A percentile compares a stretch with the other conserved stretches of the same genome.
Evolutionary conservation across 2,329 filamentous ascomycete species (phyloP).

Genomic region (Davidsoniella neocaledoniae): DNA sequence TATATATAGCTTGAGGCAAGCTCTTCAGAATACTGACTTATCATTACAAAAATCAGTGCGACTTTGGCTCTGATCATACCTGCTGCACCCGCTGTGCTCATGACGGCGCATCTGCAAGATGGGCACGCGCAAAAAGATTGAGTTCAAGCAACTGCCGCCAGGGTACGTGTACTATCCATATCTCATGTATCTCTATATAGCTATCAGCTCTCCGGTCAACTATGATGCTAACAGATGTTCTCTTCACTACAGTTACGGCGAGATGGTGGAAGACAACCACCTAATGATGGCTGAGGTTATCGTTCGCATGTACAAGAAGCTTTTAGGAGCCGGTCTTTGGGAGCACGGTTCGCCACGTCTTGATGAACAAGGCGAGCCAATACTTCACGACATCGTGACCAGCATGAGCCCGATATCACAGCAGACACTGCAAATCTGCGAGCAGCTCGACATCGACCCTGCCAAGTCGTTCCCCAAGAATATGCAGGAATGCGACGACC

Average conservation of each 20-base stretch:
- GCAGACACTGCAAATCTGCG: slow-evolving; percentile 8
- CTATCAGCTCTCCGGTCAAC: neutral
- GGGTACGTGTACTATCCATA: slow-evolving; percentile 27
- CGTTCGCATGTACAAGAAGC: slow-evolving; percentile 49
- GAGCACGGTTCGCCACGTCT: slow-evolving; percentile 45
- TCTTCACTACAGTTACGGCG: slow-evolving; percentile 33
- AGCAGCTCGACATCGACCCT: slow-evolving; percentile 6
- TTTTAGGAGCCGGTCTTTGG: slow-evolving; percentile 40
- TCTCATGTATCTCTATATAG: neutral
- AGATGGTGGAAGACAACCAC: slow-evolving; percentile 48
- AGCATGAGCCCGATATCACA: slow-evolving; percentile 4
- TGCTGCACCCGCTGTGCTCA: slow-evolving; percentile 48
- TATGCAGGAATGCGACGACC: slow-evolving; percentile 1
- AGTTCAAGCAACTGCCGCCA: slow-evolving; percentile 48
- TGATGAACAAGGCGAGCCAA: slow-evolving; percentile 44
- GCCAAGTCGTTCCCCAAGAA: slow-evolving; percentile 8
- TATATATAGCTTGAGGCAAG: slow-evolving; percentile 6
- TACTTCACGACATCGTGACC: slow-evolving; percentile 45
- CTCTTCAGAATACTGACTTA: neutral
- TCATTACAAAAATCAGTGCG: slow-evolving; percentile 5
- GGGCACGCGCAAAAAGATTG: slow-evolving; percentile 48
- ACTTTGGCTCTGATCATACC: neutral
- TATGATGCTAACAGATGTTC: neutral
- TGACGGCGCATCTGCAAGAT: slow-evolving; percentile 48
- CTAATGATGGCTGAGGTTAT: slow-evolving; percentile 47